A percentile compares a stretch with the other conserved stretches of the same genome.
Conservation (phyloP, 306 rosid species). For the Cajanus cajan region DNA sequence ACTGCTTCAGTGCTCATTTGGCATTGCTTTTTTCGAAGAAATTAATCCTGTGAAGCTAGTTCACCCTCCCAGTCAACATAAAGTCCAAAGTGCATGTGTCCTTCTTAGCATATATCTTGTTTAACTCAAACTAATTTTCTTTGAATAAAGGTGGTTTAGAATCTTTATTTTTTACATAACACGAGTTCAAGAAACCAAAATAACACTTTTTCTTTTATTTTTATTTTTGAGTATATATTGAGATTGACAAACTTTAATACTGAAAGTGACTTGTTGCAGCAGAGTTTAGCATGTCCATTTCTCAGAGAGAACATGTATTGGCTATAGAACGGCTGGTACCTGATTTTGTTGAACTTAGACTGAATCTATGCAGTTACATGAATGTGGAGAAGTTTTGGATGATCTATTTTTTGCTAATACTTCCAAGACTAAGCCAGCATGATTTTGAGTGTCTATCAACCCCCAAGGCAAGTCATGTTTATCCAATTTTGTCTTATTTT, state of each 20-base stretch:
- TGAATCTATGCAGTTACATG: conserved; percentile 62
- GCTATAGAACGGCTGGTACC: conserved; percentile 68
- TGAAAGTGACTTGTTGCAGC: conserved; percentile 39
- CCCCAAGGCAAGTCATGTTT: conserved; percentile 60
- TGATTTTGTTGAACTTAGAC: conserved; percentile 57
- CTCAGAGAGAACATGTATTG: conserved; percentile 70
- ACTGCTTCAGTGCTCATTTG: neutral
- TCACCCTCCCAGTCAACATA: conserved; percentile 3
- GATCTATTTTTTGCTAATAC: conserved; percentile 76
- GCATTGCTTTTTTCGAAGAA: neutral
- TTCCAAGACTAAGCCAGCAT: conserved; percentile 63
- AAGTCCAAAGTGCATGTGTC: conserved; percentile 8
- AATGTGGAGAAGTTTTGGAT: conserved; percentile 79
- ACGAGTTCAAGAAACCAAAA: neutral
- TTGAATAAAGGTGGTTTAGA: conserved; percentile 18
- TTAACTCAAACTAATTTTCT: neutral
- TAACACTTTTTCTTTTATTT: neutral
- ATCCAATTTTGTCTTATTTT: conserved; percentile 14
- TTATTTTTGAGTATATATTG: neutral
- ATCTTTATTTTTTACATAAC: conserved; percentile 14
- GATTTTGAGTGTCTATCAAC: conserved; percentile 69
- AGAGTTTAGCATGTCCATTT: conserved; percentile 74
- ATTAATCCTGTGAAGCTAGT: neutral
- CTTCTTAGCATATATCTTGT: neutral
- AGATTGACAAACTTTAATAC: conserved; percentile 8